A percentile compares a stretch with the other conserved stretches of the same genome.
Conservation (phyloP, 208 protist genomes). For the Tritrichomonas musculus region DNA sequence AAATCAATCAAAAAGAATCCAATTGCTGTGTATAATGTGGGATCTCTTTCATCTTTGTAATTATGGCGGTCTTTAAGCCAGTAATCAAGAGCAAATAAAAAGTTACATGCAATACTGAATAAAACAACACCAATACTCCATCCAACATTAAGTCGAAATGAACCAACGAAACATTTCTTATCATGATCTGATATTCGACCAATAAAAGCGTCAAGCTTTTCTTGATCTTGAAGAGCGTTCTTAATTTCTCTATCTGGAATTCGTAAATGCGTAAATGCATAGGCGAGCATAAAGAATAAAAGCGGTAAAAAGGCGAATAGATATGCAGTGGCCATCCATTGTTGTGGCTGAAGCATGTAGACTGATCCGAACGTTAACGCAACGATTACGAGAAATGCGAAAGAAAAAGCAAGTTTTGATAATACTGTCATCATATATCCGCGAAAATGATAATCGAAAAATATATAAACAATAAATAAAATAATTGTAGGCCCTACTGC, state of each 20-base stretch:
- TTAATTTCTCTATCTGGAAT: too few species aligned
- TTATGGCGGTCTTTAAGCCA: neutral
- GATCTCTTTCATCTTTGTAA: neutral
- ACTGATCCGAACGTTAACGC: neutral
- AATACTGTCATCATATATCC: neutral
- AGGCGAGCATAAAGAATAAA: neutral
- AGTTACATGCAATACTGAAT: neutral
- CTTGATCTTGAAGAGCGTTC: too few species aligned
- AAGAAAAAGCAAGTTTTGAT: neutral
- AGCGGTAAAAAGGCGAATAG: neutral
- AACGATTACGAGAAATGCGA: neutral
- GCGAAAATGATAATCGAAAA: neutral
- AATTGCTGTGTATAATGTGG: neutral
- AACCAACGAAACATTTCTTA: too few species aligned
- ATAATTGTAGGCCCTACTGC: neutral
- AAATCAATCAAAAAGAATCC: slow-evolving; percentile 1
- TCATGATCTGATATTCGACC: too few species aligned
- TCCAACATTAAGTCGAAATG: too few species aligned
- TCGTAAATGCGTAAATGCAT: too few species aligned
- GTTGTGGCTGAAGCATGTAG: neutral
- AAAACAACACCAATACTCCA: neutral
- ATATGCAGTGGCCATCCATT: neutral
- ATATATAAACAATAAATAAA: neutral
- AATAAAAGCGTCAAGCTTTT: too few species aligned
- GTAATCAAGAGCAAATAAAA: neutral